Base-by-base conservation (phyloP, 768 basidiomycete genomes). In the Pholiota microspora region DNA sequence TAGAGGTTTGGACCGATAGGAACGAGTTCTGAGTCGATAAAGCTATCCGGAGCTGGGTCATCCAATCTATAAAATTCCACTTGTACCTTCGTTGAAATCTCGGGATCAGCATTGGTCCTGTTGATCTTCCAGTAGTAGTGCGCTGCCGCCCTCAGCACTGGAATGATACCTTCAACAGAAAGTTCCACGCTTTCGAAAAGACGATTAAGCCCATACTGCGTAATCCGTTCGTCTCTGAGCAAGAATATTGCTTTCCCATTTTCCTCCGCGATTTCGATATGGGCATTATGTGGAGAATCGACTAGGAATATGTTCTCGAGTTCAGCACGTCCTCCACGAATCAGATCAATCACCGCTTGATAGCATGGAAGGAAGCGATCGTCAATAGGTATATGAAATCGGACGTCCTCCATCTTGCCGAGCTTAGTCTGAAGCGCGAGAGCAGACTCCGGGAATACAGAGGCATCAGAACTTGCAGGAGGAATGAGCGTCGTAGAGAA, bases 111-210 rank as follows among this genome's bases (percentile, higher is more conserved):
- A 28, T 56, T 51, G 12, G 50, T 54, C 21, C 54, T 31, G 15
- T 59, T 50, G 21, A 61, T 44, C n/a, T 61, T 54, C 54, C 57
- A 59, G 21, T 53, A 61, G 38, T 47, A 61, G 12, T 58, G 57
- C 3, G 54, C 54, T 1, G 52, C 47, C 6, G 51, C 44, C 28
- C 49, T 56, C 7, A 61, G 28, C 8, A 58, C 45, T 1, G 48
- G 48, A 32, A 49, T 13, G 3, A 61, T 46, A 10, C 56, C 57
- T 0, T 61, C 45, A 7, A 49, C 10, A 12, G 32, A 29, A 0
- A 51, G 60, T 9, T 53, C 49, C 2, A 56, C 45, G 9, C 45
- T 49, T 21, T 53, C 46, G 13, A 35, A 53, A 7, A 56, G 16
- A 12, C 57, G 60, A 24, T 29, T 44, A 7, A 59, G 27, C 3